Evolutionary conservation across 2,329 filamentous ascomycete species (phyloP).

Genomic region (Pyricularia grisea): DNA sequence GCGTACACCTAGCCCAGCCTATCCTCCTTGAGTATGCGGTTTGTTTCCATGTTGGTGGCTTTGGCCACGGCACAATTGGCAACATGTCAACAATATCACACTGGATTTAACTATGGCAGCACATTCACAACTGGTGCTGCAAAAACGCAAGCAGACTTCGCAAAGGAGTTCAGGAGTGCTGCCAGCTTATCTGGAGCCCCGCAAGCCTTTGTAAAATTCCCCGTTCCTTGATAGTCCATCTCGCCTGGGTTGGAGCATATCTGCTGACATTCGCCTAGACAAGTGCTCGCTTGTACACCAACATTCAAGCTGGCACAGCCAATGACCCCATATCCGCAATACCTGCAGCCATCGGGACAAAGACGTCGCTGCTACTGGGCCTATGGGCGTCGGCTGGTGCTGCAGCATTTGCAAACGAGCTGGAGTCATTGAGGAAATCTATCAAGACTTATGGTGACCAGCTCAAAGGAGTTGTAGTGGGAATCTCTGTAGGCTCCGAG

Average conservation of each 20-base stretch:
- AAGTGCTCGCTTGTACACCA: conserved; percentile 49
- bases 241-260: not conserved
- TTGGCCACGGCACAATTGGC: conserved; percentile 22
- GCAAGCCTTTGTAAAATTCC: not conserved
- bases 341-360: conserved; percentile 71
- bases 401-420: conserved; percentile 58
- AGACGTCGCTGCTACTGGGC: conserved; percentile 71
- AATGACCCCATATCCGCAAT: conserved; percentile 63
- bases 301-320: conserved; percentile 58
- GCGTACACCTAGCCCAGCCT: not conserved
- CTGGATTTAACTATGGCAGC: conserved; percentile 66
- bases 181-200: not conserved
- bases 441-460: conserved; percentile 57
- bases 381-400: conserved; percentile 70
- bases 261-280: not conserved
- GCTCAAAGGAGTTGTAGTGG: conserved; percentile 60
- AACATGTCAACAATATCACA: conserved; percentile 27
- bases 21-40: not conserved
- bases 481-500: conserved; percentile 80
- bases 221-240: too few relatives aligned
- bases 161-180: not conserved
- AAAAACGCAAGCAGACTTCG: conserved; percentile 54
- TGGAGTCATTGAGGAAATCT: conserved; percentile 60
- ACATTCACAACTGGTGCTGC: conserved; percentile 48
- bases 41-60: conserved; percentile 16